These are phyloP conservation scores for Pulveroboletus ravenelii DNA, from an alignment of 768 basidiomycete genomes.

Conservation along the genomic window DNA sequence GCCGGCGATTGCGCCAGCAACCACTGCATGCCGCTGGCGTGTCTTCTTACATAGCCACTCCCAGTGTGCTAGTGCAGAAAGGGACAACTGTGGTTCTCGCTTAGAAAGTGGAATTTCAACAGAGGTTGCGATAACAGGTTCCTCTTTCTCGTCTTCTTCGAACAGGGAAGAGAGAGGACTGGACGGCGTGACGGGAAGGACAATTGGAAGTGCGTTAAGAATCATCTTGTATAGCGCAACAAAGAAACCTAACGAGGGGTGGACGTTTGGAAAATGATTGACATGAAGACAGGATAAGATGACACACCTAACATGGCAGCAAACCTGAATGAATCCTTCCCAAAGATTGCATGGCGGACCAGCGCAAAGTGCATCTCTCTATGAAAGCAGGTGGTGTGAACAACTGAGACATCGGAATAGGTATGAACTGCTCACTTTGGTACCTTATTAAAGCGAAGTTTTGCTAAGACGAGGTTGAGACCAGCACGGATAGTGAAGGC, in stretches of 20 bases:
- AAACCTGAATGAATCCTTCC: conserved; percentile 76
- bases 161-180: conserved; percentile 24
- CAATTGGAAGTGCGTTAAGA: conserved; percentile 70
- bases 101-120: conserved; percentile 19
- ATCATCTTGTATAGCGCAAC: conserved; percentile 75
- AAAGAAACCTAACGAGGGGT: conserved; percentile 54
- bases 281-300: not conserved
- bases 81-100: conserved; percentile 51
- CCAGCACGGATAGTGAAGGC: conserved; percentile 80
- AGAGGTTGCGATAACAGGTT: conserved; percentile 4
- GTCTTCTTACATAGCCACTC: conserved; percentile 63
- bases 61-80: conserved; percentile 59
- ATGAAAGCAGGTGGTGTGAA: conserved; percentile 1
- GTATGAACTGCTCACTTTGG: conserved; percentile 47
- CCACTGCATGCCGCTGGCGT: conserved; percentile 70
- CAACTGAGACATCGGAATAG: not conserved
- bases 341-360: conserved; percentile 80
- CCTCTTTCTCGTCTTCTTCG: conserved; percentile 30
- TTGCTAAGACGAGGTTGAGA: conserved; percentile 72
- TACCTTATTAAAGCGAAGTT: conserved; percentile 65
- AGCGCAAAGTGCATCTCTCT: conserved; percentile 64
- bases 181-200: conserved; percentile 44
- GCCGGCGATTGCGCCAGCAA: conserved; percentile 75
- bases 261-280: not conserved
- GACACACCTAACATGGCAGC: conserved; percentile 76